Evolutionary conservation across 441 rosid species (phyloP), one percentile per base, ranked within the genome.

Genomic region (Jatropha multifida): DNA sequence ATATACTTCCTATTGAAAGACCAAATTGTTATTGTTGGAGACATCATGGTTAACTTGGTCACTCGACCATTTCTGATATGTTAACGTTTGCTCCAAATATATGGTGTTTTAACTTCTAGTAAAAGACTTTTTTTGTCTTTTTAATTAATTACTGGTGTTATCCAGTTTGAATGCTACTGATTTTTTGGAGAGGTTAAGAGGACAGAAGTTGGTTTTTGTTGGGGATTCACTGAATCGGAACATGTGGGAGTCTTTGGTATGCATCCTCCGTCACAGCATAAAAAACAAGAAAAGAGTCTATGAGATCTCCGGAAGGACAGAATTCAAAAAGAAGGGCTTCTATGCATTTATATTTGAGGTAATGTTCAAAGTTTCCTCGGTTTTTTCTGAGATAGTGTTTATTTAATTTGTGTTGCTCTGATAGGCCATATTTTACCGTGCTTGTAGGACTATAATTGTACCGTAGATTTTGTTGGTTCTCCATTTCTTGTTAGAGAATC

Each of bases 151-250:
- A 15, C 41, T 15, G 61, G 49, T 65, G 54, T 55, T 58, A 66
- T 76, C 72, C 81, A 92, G 97, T 82, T 84, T 92, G 72, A 85
- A 86, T 80, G 97, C 88, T 42, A 83, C 74, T 58, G 79, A 83
- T 23, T 84, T 92, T 86, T 71, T 92, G 78, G 90, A 86, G 74
- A 75, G 90, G 75, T 69, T 91, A 76, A 87, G 89, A 82, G 94
- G 91, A 69, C 90, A 88, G 81, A 87, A 89, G 51, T 71, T 92
- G 41, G 92, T 86, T 52, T 92, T 89, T 81, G 88, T 90, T 4
- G 96, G 97, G 3, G 97, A 92, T 80, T 92, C 97, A 1, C 79
- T 90, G n/a, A 90, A 91, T n/a, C 83, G 96, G 62, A 92, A 92
- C 76, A 91, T 92, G 97, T 92, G 94, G 96, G 94, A 92, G 73